These are phyloP conservation scores for Echeveria elegans DNA, from an alignment of 164 flowering plant species.

Conservation along the genomic window DNA sequence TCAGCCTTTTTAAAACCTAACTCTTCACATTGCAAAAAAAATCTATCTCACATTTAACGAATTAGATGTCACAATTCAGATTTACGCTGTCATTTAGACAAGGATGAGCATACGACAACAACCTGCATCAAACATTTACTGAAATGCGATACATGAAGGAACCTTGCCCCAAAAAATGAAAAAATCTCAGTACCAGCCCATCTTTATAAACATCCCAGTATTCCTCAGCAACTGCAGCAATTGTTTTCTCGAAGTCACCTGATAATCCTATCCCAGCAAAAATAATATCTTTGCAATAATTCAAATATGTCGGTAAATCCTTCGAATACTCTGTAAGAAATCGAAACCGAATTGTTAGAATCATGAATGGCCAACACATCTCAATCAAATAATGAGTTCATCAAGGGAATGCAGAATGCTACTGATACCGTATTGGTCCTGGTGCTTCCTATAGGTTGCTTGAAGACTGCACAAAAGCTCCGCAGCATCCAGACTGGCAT, in stretches of 20 bases:
- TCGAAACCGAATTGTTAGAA: not conserved
- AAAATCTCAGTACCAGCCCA: conserved; percentile 41
- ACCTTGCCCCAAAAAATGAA: not conserved
- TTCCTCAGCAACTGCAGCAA: conserved; percentile 22
- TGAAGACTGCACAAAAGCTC: conserved; percentile 45
- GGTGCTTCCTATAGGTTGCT: conserved; percentile 30
- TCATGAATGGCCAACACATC: not conserved
- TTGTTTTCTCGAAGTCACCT: conserved; percentile 35
- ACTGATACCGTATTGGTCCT: conserved; percentile 33
- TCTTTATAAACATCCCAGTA: conserved; percentile 47
- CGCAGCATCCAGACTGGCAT: conserved; percentile 25
- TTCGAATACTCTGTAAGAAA: conserved; percentile 41
- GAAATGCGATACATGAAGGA: not conserved
- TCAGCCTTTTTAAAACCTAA: not conserved
- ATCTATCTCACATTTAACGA: not conserved
- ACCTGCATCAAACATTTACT: not conserved
- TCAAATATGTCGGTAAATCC: conserved; percentile 57
- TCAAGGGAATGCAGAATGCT: not conserved
- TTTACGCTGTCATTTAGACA: not conserved
- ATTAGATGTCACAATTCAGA: not conserved
- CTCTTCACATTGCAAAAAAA: not conserved
- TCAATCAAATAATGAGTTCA: not conserved
- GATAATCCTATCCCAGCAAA: conserved; percentile 51
- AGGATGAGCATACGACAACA: not conserved
- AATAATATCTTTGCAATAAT: conserved; percentile 55